phyloP scores from a whole-genome alignment of 805 yeast genomes.

The Metschnikowia colocasiae region DNA sequence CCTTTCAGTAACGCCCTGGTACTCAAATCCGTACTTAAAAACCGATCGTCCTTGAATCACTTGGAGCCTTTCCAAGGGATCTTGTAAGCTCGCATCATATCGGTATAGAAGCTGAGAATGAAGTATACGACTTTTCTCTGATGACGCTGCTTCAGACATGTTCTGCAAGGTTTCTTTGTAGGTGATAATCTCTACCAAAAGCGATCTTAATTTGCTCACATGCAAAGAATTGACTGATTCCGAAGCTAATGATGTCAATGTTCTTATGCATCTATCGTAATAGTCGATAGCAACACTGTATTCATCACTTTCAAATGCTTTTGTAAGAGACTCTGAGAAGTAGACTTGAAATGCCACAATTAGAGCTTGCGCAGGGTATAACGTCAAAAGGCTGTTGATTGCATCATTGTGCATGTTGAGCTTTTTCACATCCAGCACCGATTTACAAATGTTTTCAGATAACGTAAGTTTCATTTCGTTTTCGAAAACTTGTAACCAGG shows the following conservation, averaged over 20 bases:
- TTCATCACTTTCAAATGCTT: slow-evolving; percentile 11
- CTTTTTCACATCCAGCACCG: slow-evolving; percentile 22
- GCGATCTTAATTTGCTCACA: slow-evolving; percentile 48
- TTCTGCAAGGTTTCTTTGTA: slow-evolving; percentile 42
- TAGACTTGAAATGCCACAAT: slow-evolving; percentile 52
- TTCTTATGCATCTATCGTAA: slow-evolving; percentile 14
- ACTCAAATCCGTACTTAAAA: slow-evolving; percentile 74
- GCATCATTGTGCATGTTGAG: neutral
- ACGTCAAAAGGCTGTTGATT: slow-evolving; percentile 28
- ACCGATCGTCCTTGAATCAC: slow-evolving; percentile 52
- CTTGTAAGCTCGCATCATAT: slow-evolving; percentile 21
- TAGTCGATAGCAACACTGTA: neutral
- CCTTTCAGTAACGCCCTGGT: slow-evolving; percentile 68
- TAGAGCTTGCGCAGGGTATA: slow-evolving; percentile 54
- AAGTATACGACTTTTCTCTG: slow-evolving; percentile 41
- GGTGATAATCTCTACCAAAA: slow-evolving; percentile 68
- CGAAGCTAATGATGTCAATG: slow-evolving; percentile 26
- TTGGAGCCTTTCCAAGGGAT: slow-evolving; percentile 31
- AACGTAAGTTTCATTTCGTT: slow-evolving; percentile 47
- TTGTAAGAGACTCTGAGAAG: slow-evolving; percentile 50
- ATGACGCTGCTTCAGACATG: slow-evolving; percentile 5
- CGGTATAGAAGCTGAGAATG: slow-evolving; percentile 50
- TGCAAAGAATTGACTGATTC: slow-evolving; percentile 21
- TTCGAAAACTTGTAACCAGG: slow-evolving; percentile 65
- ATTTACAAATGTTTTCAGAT: slow-evolving; percentile 26